Conservation (phyloP, 768 basidiomycete species). For the Serendipita vermifera region DNA sequence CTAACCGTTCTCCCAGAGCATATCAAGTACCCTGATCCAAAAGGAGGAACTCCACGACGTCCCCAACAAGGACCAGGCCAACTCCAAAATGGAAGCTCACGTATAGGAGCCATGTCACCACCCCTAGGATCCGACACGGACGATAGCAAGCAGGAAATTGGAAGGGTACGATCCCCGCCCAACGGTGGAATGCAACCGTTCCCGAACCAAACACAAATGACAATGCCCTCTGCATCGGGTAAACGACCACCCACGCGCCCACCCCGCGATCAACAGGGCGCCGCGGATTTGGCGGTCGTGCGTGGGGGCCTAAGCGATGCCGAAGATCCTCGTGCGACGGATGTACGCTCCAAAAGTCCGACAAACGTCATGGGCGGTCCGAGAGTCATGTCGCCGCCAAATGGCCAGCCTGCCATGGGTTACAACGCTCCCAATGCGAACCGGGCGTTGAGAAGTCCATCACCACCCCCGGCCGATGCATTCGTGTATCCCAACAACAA, state of each 20-base stretch:
- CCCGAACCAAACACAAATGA: background rate
- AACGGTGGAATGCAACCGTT: conserved; percentile 12
- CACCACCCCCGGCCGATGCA: conserved; percentile 48
- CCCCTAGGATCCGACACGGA: conserved; percentile 36
- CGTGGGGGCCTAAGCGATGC: background rate
- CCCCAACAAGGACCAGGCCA: conserved; percentile 23
- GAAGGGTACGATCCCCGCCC: conserved; percentile 26
- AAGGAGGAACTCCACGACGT: conserved; percentile 24
- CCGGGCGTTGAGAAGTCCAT: conserved; percentile 42
- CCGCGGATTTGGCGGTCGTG: background rate
- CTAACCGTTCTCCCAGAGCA: conserved; percentile 40
- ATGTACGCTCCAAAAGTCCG: conserved; percentile 9
- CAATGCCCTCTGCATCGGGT: background rate
- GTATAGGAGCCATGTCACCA: conserved; percentile 55
- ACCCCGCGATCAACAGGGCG: background rate
- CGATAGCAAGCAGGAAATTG: conserved; percentile 47
- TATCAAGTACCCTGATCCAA: conserved; percentile 82
- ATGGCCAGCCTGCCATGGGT: background rate
- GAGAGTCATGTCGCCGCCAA: conserved; percentile 57
- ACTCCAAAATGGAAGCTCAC: conserved; percentile 31
- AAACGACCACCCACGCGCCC: conserved; percentile 11
- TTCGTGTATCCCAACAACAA: conserved; percentile 35
- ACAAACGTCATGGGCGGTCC: conserved; percentile 22
- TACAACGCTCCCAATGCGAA: conserved; percentile 24
- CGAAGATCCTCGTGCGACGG: conserved; percentile 6